Percentiles rank a stretch among this genome's conserved stretches.
phyloP scores from a whole-genome alignment of 1,139 yeast genomes.

The Chernovozyma aurita region DNA sequence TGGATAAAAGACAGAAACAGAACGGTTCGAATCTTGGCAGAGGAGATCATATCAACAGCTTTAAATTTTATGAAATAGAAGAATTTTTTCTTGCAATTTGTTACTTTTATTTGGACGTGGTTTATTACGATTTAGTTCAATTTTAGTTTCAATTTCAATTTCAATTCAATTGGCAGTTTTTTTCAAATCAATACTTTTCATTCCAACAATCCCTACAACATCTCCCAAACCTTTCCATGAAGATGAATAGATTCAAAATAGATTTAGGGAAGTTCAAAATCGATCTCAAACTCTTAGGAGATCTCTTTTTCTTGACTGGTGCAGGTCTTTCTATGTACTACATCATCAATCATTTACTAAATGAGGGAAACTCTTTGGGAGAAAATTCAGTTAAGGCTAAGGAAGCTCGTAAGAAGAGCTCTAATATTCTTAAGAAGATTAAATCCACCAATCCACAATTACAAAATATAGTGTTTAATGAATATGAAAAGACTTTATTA shows the following conservation, averaged over 20 bases:
- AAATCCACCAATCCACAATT: constrained; percentile 57
- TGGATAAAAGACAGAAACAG: no score
- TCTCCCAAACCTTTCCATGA: no score
- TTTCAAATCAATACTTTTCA: no score
- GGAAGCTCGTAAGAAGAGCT: constrained; percentile 66
- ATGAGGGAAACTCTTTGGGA: constrained; percentile 38
- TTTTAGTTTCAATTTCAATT: no score
- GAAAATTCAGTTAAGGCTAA: constrained; percentile 53
- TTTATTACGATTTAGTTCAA: no score
- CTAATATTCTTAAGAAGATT: constrained; percentile 55
- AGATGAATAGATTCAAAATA: constrained; percentile 31
- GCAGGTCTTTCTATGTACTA: constrained; percentile 82
- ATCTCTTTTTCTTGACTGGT: constrained; percentile 69
- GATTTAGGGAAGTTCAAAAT: constrained; percentile 42
- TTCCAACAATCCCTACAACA: no score
- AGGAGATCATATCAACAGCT: no score
- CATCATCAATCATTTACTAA: constrained; percentile 54
- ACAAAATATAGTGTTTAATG: constrained; percentile 52
- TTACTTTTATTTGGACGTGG: no score
- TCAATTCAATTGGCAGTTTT: no score
- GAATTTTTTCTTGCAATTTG: no score
- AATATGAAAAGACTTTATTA: constrained; percentile 73
- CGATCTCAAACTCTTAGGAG: constrained; percentile 56
- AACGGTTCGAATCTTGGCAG: no score
- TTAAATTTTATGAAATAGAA: no score